Percentiles rank a stretch among this genome's conserved stretches.
Conservation (phyloP, 176 grass and related monocot species). For the Carex parvula region DNA sequence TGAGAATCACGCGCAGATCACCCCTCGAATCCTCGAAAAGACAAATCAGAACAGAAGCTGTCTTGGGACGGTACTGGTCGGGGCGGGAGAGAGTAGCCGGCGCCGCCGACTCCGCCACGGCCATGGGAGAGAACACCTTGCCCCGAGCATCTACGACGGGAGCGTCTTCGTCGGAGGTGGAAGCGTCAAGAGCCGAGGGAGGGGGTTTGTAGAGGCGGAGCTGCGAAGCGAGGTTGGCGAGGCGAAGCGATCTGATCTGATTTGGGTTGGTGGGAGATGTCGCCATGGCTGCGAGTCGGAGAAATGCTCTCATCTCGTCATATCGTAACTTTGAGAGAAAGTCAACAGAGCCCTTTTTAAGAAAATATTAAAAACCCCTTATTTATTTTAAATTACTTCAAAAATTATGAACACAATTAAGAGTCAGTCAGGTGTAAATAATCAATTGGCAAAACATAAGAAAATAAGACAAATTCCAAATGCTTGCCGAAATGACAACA, state of each 20-base stretch:
- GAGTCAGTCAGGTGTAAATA: too few species aligned
- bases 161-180: constrained; percentile 5
- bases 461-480: too few species aligned
- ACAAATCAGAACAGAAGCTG: constrained; percentile 75
- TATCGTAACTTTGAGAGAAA: not conserved
- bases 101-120: constrained; percentile 30
- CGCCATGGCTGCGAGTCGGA: constrained; percentile 11
- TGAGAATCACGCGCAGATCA: constrained; percentile 73
- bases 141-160: constrained; percentile 31
- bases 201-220: constrained; percentile 42
- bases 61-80: constrained; percentile 16
- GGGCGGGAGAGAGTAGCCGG: not conserved
- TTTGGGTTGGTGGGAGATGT: not conserved
- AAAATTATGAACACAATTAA: too few species aligned
- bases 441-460: too few species aligned
- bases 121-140: constrained; percentile 42
- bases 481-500: too few species aligned
- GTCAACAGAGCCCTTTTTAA: too few species aligned
- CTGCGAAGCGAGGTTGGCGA: constrained; percentile 29
- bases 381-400: too few species aligned
- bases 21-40: constrained; percentile 63
- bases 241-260: constrained; percentile 9
- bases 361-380: too few species aligned
- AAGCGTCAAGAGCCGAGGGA: not conserved
- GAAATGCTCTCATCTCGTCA: constrained; percentile 20